A percentile compares a stretch with the other conserved stretches of the same genome.
These are phyloP conservation scores for sweet orange (Citrus sinensis) DNA, from an alignment of 345 rosid species.

Conservation along the genomic window DNA sequence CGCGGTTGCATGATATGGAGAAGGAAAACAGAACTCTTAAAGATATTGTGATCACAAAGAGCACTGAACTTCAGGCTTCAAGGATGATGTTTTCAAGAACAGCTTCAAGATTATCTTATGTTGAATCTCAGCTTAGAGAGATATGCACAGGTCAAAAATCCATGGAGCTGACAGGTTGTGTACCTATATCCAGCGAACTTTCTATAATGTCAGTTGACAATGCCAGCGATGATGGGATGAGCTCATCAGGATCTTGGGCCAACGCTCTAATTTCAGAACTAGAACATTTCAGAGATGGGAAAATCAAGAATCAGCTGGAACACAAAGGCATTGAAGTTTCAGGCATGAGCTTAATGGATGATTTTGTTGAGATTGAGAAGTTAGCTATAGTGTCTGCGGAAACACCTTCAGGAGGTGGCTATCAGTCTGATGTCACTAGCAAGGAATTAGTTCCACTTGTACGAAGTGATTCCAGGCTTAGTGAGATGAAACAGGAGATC, in stretches of 20 bases:
- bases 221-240: conserved; percentile 40
- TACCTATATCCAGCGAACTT: conserved; percentile 26
- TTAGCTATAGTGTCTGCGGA: conserved; percentile 64
- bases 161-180: conserved; percentile 29
- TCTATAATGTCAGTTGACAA: conserved; percentile 31
- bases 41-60: conserved; percentile 54
- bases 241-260: conserved; percentile 67
- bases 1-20: conserved; percentile 50
- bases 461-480: conserved; percentile 8
- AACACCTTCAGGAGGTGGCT: conserved; percentile 23
- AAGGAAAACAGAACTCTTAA: conserved; percentile 76
- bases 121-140: conserved; percentile 33
- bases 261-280: conserved; percentile 50
- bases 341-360: conserved; percentile 68
- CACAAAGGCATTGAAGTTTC: conserved; percentile 27
- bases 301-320: conserved; percentile 24
- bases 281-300: conserved; percentile 40
- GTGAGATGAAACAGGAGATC: conserved; percentile 16
- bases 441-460: conserved; percentile 31
- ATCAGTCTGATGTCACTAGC: conserved; percentile 4
- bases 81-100: conserved; percentile 49
- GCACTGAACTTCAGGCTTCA: conserved; percentile 50
- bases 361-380: conserved; percentile 80
- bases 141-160: conserved; percentile 26
- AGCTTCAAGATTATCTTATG: conserved; percentile 44